These are phyloP conservation scores for Sclerotinia nivalis DNA, from an alignment of 2,329 filamentous ascomycete species.

Conservation along the genomic window DNA sequence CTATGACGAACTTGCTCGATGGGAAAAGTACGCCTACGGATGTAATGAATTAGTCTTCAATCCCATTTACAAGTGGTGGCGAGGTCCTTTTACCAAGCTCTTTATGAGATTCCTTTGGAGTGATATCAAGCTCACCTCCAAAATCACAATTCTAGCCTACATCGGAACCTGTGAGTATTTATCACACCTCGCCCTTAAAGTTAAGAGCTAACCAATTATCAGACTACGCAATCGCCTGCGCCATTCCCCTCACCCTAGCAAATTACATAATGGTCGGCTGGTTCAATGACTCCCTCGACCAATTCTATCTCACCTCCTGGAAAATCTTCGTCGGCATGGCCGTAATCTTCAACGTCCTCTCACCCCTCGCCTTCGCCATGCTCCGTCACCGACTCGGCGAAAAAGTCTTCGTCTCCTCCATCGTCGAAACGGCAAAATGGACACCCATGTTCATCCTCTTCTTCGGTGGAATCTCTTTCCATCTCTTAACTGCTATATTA, in stretches of 20 bases:
- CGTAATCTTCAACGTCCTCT: conserved; percentile 62
- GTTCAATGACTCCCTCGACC: conserved; percentile 66
- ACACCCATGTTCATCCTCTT: conserved; percentile 46
- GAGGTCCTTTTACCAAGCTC: conserved; percentile 65
- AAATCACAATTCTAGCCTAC: conserved; percentile 71
- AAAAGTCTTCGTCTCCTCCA: conserved; percentile 38
- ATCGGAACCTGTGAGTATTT: conserved; percentile 49
- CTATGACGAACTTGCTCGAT: conserved; percentile 70
- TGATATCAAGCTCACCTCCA: conserved; percentile 64
- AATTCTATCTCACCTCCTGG: conserved; percentile 68
- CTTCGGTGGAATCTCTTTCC: conserved; percentile 48
- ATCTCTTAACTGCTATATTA: conserved; percentile 46
- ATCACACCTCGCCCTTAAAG: too few relatives aligned
- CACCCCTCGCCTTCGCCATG: conserved; percentile 32
- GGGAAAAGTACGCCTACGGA: conserved; percentile 73
- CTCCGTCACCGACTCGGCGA: conserved; percentile 33
- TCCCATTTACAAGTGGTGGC: conserved; percentile 62
- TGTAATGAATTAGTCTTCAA: conserved; percentile 72
- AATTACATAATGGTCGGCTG: conserved; percentile 75
- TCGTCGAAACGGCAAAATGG: conserved; percentile 60
- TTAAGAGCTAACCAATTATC: not conserved
- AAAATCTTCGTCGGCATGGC: conserved; percentile 63
- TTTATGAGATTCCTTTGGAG: conserved; percentile 61
- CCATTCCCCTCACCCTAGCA: conserved; percentile 64
- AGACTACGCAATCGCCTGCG: conserved; percentile 64